phyloP scores from a whole-genome alignment of 768 basidiomycete species.

The Tylopilus subfusipes region DNA sequence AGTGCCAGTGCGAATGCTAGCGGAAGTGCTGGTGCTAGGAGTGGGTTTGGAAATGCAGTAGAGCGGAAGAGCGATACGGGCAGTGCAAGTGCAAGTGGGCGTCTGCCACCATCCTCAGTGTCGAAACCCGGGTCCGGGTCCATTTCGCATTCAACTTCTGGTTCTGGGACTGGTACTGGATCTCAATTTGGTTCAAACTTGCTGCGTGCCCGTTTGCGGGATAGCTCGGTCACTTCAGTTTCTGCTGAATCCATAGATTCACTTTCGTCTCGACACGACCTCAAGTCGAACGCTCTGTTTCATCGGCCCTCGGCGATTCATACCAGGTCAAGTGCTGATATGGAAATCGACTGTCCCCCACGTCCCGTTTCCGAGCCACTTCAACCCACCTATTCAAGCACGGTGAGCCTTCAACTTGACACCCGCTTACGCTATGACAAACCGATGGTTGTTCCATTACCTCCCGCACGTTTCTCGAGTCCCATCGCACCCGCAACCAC shows the following conservation, averaged over 20 bases:
- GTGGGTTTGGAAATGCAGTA: conserved; percentile 2
- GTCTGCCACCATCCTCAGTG: conserved; percentile 10
- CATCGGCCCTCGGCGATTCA: conserved; percentile 7
- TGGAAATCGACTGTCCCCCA: conserved; percentile 26
- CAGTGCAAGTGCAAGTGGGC: conserved; percentile 15
- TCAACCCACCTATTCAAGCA: conserved; percentile 6
- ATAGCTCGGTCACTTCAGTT: conserved; percentile 31
- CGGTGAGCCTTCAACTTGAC: neutral
- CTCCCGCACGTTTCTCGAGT: conserved; percentile 20
- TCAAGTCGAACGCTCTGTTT: conserved; percentile 2
- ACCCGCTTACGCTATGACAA: conserved; percentile 2
- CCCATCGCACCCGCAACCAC: neutral
- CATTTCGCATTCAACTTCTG: conserved; percentile 24
- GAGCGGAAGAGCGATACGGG: conserved; percentile 8
- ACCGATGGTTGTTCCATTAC: conserved; percentile 9
- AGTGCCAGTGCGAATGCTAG: neutral
- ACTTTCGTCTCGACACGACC: neutral
- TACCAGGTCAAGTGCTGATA: conserved; percentile 14
- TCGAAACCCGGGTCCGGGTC: conserved; percentile 23
- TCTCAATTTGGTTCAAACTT: conserved; percentile 25
- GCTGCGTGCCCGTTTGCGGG: conserved; percentile 21
- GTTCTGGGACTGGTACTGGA: conserved; percentile 20
- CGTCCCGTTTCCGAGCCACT: conserved; percentile 21
- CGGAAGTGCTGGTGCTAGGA: conserved; percentile 12
- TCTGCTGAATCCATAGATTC: conserved; percentile 24